These are phyloP conservation scores for Alternaria infectoria DNA, from an alignment of 2,329 filamentous ascomycete species.

Conservation along the genomic window DNA sequence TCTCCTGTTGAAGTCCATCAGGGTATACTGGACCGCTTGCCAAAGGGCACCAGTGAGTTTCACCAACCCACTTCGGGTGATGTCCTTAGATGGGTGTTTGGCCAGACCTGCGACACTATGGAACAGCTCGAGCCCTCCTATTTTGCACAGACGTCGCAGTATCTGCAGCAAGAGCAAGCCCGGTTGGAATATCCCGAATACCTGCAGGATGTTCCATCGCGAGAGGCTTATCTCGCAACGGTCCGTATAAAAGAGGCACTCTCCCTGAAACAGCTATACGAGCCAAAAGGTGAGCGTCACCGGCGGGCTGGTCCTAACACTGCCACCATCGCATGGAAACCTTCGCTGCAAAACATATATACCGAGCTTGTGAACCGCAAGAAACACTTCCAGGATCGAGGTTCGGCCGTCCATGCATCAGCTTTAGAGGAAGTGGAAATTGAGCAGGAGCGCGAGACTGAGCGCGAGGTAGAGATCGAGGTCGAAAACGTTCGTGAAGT, in stretches of 20 bases:
- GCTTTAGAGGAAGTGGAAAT: constrained; percentile 69
- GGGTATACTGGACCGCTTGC: constrained; percentile 58
- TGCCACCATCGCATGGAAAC: constrained; percentile 19
- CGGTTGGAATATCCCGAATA: constrained; percentile 52
- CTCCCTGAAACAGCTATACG: constrained; percentile 65
- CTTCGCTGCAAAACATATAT: constrained; percentile 38
- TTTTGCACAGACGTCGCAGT: constrained; percentile 66
- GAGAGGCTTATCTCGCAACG: constrained; percentile 51
- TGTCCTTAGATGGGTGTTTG: constrained; percentile 67
- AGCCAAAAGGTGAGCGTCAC: constrained; percentile 31
- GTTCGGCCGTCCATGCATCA: constrained; percentile 54
- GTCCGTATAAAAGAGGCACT: constrained; percentile 63
- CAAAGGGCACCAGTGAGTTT: not conserved
- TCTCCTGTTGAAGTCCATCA: constrained; percentile 67
- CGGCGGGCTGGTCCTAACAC: constrained; percentile 2
- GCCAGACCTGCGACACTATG: constrained; percentile 66
- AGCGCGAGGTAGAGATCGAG: constrained; percentile 62
- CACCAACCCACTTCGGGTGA: constrained; percentile 55
- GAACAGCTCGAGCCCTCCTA: constrained; percentile 67
- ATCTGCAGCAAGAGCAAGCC: constrained; percentile 63
- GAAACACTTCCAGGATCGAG: constrained; percentile 52
- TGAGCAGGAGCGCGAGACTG: constrained; percentile 54
- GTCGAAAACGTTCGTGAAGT: constrained; percentile 64
- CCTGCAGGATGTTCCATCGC: constrained; percentile 39
- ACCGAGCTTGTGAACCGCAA: constrained; percentile 45